Evolutionary conservation across 345 rosid genomes (phyloP), one percentile per base, ranked within the genome.

Genomic region (Arabis alpina): DNA sequence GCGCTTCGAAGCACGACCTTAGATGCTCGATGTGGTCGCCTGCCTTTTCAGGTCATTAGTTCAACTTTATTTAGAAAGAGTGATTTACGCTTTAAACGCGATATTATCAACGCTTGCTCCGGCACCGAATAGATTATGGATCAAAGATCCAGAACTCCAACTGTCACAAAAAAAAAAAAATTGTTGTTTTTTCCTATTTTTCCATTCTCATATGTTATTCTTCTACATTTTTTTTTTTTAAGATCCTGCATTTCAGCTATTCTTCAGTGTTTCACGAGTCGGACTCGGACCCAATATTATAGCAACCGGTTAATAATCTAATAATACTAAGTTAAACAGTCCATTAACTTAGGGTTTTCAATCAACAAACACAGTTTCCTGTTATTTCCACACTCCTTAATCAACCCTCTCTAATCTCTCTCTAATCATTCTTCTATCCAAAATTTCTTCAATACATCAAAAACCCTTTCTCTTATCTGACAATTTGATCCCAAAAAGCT

Each of bases 391-490:
- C 23, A 19, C 23, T 80, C 79, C 86, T 79, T 64, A 74, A 73
- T 72, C 53, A 4, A 61, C 40, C 40, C 32, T 12, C 27, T n/a
- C 12, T 19, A 19, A 32, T 43, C 43, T 44, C 67, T 19, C 0
- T 61, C 57, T 75, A 77, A 80, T 80, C 81, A 68, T 80, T 68
- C 72, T 53, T 82, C 57, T 82, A 74, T 74, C 73, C 80, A 61
- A 63, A 51, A 54, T 81, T 80, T 45, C 84, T 81, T 76, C 69
- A 81, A 52, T 76, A 76, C 76, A 67, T 42, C 16, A 27, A 66
- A 23, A 19, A 54, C 0, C 51, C 25, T 24, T 63, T 65, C 40
- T 73, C 42, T 57, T 69, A 45, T 16, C 11, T 56, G 34, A 47
- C 30, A 50, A 55, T 57, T 72, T 62, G 47, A 74, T 15, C 37